Evolutionary conservation across 1,284 basidiomycete genomes (phyloP).

Genomic region (Pyrrhoderma noxium): DNA sequence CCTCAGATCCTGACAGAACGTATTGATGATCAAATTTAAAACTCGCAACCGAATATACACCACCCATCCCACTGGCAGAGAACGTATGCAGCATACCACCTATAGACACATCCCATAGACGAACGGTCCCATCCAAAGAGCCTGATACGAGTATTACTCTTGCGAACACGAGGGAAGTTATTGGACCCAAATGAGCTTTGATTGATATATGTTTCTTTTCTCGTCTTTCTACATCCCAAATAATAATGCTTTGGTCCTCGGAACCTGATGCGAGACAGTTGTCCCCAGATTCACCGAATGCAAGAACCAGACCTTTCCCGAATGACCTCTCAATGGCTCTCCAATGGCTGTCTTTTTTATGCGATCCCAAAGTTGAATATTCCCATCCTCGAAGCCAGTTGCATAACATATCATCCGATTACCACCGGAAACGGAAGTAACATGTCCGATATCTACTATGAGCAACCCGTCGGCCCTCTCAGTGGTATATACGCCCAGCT

Average conservation of each 20-base stretch:
- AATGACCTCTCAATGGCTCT: no score
- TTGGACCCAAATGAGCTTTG: not conserved
- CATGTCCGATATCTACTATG: no score
- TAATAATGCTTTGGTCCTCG: not conserved
- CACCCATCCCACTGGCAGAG: not conserved
- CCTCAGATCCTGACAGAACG: not conserved
- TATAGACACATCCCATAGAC: conserved; percentile 1
- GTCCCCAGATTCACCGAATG: no score
- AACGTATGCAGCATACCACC: not conserved
- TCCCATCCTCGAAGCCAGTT: no score
- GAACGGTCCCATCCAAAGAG: not conserved
- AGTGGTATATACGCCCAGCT: no score
- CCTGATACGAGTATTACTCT: not conserved
- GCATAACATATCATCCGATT: no score
- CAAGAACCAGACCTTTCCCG: no score
- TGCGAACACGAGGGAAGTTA: not conserved
- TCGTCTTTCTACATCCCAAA: conserved; percentile 3
- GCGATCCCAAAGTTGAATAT: no score
- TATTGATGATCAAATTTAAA: not conserved
- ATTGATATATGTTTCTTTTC: not conserved
- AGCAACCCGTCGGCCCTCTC: no score
- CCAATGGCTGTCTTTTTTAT: no score
- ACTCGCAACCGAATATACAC: conserved; percentile 1
- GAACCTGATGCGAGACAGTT: not conserved
- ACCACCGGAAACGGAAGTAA: no score